Conservation (phyloP, 2,329 filamentous ascomycete genomes). For the Fusarium sp. region DNA sequence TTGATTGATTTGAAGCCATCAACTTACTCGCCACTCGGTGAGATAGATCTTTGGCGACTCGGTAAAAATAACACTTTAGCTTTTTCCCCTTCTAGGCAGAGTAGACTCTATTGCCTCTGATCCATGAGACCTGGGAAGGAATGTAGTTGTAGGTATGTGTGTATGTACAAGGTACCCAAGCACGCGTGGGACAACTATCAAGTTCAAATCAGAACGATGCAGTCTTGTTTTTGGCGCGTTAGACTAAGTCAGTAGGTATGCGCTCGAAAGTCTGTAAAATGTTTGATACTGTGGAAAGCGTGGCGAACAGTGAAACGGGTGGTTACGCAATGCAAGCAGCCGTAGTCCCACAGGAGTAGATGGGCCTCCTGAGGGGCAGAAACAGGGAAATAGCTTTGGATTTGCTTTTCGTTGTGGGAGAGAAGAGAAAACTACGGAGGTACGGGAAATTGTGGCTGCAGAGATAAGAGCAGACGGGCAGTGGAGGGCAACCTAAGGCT, state of each 20-base stretch:
- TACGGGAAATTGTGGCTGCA: neutral
- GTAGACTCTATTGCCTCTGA: too few relatives aligned
- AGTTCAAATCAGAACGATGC: too few relatives aligned
- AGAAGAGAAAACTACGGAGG: neutral
- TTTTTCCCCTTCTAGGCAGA: too few relatives aligned
- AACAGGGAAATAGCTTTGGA: neutral
- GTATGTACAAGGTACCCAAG: too few relatives aligned
- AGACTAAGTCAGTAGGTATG: neutral
- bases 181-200: too few relatives aligned
- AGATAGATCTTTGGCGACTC: too few relatives aligned
- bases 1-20: too few relatives aligned
- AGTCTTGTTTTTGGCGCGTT: neutral
- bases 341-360: neutral
- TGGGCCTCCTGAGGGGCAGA: neutral
- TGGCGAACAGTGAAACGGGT: neutral
- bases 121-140: neutral
- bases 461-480: neutral
- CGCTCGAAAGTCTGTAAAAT: neutral
- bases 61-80: too few relatives aligned
- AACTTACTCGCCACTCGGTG: too few relatives aligned
- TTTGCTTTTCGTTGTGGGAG: neutral
- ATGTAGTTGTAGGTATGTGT: too few relatives aligned
- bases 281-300: neutral
- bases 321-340: neutral
- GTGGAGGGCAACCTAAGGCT: too few relatives aligned